Evolutionary conservation across 139 green algal genomes (phyloP), one percentile per base, ranked within the genome.

Genomic region (Tetradesmus obliquus): DNA sequence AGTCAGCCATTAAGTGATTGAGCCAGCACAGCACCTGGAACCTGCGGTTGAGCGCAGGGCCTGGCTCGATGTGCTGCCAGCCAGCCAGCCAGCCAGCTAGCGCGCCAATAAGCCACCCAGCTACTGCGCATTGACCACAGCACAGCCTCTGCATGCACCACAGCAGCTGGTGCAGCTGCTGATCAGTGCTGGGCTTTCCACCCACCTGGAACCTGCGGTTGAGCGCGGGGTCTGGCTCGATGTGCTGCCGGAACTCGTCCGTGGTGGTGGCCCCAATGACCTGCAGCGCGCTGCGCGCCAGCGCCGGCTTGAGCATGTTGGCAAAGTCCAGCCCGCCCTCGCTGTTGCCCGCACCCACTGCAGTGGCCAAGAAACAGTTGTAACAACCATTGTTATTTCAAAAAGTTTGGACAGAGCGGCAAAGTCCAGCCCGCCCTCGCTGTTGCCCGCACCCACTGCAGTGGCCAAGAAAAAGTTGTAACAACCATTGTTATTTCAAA

Each of bases 201-300:
- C 82, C 8, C 72, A 93, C 94, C 94, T 98, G 97, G 91, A 99
- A 98, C 13, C 97, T 94, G 45, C 97, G 91, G 80, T 96, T 95
- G 54, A 99, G 95, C 1, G 97, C 97, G 1, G 97, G 94, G 93
- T 99, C 97, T 58, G 95, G 94, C 95, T 99, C 97, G 15, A 99
- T 97, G 94, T 99, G 95, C 90, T 96, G 93, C 55, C 97, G 89
- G 93, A 97, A 99, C 94, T 99, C 97, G 15, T 98, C 97, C 72
- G 98, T 93, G 2, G 97, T 99, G 79, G 97, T 99, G 71, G 97
- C 97, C 17, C 97, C 97, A 24, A 98, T 96, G 91, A 90, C 86
- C 88, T 95, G 94, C 85, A 98, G 94, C 86, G 95, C 90, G 6
- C 95, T 95, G 7, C 96, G 92, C 5, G 97, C 97, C 32, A 99